Base-by-base conservation (phyloP, 306 rosid species). In the Cicer chorassanicum region DNA sequence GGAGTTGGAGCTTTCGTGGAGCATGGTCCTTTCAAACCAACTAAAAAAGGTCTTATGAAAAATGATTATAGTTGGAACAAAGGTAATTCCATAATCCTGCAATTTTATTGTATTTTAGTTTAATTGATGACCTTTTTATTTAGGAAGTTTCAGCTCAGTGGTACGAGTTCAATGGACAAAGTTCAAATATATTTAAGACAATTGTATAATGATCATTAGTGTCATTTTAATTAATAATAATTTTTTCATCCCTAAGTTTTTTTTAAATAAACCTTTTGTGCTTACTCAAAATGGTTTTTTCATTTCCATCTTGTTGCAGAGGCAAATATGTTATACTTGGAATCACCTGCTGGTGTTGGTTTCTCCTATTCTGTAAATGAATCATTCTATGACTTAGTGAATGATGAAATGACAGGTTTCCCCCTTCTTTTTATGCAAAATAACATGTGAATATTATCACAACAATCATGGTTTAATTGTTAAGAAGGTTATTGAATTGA, bases 281-380 rank as follows among this genome's bases (percentile, higher is more conserved):
- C 13, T 72, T 59, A 9, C 9, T 29, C 70, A 12, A 19, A 21
- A 56, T 62, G 50, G 16, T 2, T 38, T 51, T 16, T 11, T 48
- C 7, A 10, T 45, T 36, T 39, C 21, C 12, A 74, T 11, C 18
- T 73, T 75, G 24, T 60, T 75, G 6, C 59, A 91, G 97, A 60
- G 77, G 97, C 95, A 65, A 91, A 91, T 44, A 63, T 91, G 73
- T 6, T 91, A 4, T 87, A 91, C 76, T 53, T 89, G 84, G 95
- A 91, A 40, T 82, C 94, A 6, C 95, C 95, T 0, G 95, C 92
- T 5, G 95, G 95, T 55, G 97, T 91, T 87, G 95, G 97, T 64
- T 91, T 91, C 86, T 91, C 97, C 9, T 91, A 84, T 81, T 89
- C 95, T 9, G 49, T 70, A 7, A 86, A 89, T 45, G 24, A 79